Conservation (phyloP, 805 yeast genomes). For the Ogataea trehaloabstinens region DNA sequence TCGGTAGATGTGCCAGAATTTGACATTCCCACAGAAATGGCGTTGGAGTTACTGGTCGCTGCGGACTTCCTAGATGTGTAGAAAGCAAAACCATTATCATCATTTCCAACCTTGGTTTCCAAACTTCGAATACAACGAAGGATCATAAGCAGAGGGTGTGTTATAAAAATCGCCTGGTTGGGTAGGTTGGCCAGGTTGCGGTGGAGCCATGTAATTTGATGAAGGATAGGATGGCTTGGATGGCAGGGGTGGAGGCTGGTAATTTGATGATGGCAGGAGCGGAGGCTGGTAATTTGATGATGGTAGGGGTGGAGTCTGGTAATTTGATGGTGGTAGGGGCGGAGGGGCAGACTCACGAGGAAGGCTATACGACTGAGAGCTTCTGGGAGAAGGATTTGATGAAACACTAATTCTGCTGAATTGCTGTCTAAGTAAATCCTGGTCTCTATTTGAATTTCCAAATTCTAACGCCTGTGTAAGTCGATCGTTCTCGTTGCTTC, state of each 20-base stretch:
- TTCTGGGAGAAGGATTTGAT: conserved; percentile 8
- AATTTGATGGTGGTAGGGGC: conserved; percentile 7
- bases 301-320: conserved; percentile 27
- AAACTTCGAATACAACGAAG: conserved; percentile 41
- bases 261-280: conserved; percentile 7
- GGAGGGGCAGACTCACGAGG: conserved; percentile 10
- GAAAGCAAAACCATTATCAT: background rate
- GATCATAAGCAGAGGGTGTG: conserved; percentile 51
- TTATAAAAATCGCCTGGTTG: conserved; percentile 39
- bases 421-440: conserved; percentile 19
- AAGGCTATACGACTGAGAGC: conserved; percentile 16
- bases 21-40: conserved; percentile 90
- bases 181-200: conserved; percentile 9
- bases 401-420: conserved; percentile 17
- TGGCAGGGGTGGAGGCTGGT: conserved; percentile 25
- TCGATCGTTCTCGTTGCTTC: conserved; percentile 27
- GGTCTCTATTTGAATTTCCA: conserved; percentile 19
- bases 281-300: too few species aligned
- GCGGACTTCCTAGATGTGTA: conserved; percentile 82
- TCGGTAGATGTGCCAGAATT: conserved; percentile 76
- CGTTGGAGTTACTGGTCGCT: conserved; percentile 85
- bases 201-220: too few species aligned
- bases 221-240: conserved; percentile 23
- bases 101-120: conserved; percentile 16
- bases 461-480: conserved; percentile 12